A percentile compares a stretch with the other conserved stretches of the same genome.
Evolutionary conservation across 2,329 filamentous ascomycete species (phyloP).

Genomic region (Nemania sp.): DNA sequence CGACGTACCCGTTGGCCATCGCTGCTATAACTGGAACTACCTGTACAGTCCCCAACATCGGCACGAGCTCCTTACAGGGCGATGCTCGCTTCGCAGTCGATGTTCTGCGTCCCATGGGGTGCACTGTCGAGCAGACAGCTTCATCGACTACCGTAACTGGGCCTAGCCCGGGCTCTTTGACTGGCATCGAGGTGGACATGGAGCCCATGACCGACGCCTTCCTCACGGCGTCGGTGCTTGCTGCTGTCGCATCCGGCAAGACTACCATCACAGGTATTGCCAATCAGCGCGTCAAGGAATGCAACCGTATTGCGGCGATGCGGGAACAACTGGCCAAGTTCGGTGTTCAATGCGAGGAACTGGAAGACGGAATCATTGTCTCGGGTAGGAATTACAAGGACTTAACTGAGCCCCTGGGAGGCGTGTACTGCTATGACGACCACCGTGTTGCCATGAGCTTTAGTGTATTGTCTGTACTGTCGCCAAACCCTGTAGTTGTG

Average conservation of each 20-base stretch:
- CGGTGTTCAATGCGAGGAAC: constrained; percentile 84
- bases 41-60: constrained; percentile 96
- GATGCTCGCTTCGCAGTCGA: constrained; percentile 95
- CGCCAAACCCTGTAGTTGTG: constrained; percentile 79
- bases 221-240: constrained; percentile 91
- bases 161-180: constrained; percentile 78
- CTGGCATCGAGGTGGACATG: constrained; percentile 89
- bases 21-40: constrained; percentile 96
- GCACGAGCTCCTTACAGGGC: constrained; percentile 89
- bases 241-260: constrained; percentile 84
- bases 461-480: constrained; percentile 82
- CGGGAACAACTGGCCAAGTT: constrained; percentile 94
- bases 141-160: constrained; percentile 93
- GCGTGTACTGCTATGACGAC: constrained; percentile 94
- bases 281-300: constrained; percentile 98
- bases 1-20: constrained; percentile 93
- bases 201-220: constrained; percentile 99
- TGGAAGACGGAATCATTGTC: constrained; percentile 92
- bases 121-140: constrained; percentile 84
- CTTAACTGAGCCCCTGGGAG: constrained; percentile 68
- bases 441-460: constrained; percentile 99
- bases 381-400: constrained; percentile 63
- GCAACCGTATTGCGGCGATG: constrained; percentile 96
- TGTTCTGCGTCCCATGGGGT: constrained; percentile 93
- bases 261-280: constrained; percentile 95